Base-by-base conservation (phyloP, 805 yeast species). In the Starmerella etchellsii region DNA sequence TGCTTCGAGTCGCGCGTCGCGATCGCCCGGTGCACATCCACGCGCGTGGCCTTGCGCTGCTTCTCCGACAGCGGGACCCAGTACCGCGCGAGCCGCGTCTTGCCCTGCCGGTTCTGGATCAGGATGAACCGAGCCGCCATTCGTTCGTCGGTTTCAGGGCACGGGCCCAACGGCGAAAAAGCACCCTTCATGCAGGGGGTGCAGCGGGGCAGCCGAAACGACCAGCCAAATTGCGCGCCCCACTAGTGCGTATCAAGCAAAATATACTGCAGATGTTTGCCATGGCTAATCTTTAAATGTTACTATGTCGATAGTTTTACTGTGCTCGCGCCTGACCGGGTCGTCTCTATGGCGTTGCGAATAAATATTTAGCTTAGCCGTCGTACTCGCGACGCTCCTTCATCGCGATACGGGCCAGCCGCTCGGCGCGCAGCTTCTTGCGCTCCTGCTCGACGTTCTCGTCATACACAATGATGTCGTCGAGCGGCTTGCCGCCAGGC, bases 81-180 rank as follows among this genome's bases (percentile, higher is more conserved):
- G 87, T 93, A 87, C 58, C 84, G 80, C 7, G 82, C 78, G 14
- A 88, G 63, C 44, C 98, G 71, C 19, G 88, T 74, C 49, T 81
- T 81, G n/a, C 98, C 97, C 62, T 88, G 96, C 43, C 95, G 71
- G 58, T 88, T 88, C 58, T 88, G 76, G 34, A 88, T 79, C 31
- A 87, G 61, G 31, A 88, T 67, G 62, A 74, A 88, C 49, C 83
- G 85, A 15, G 87, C 70, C 4, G 83, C 70, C 95, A 85, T 84
- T n/a, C n/a, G n/a, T n/a, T n/a, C n/a, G n/a, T n/a, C n/a, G n/a
- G n/a, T n/a, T n/a, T n/a, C n/a, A n/a, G n/a, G n/a, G n/a, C n/a
- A n/a, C n/a, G n/a, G n/a, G n/a, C n/a, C n/a, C n/a, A n/a, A n/a
- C n/a, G n/a, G n/a, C n/a, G n/a, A n/a, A n/a, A n/a, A n/a, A n/a